Base-by-base conservation (phyloP, 805 yeast genomes). In the Candida broadrunensis region DNA sequence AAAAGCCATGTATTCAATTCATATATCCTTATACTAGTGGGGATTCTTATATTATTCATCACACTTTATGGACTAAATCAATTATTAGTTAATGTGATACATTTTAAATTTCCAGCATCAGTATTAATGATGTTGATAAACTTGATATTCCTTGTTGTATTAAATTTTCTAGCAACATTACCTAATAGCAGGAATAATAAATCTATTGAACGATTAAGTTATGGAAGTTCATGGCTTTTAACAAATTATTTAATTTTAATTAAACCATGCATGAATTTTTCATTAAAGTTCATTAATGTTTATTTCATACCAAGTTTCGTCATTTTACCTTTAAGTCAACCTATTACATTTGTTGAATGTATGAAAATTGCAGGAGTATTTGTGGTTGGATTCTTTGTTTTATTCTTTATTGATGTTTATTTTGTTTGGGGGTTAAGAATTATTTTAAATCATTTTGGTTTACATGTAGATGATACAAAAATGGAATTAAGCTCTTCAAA, bases 301-400 rank as follows among this genome's bases (percentile, higher is more conserved):
- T 84, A 81, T 54, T 86, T 85, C 67, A 80, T 87, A 1, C 91
- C 93, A 1, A 81, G 89, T 0, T 85, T 86, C 54, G 78, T 85
- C 27, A 75, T 82, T 0, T 69, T 85, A 25, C 91, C 91, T 0
- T 67, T 85, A 39, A 75, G 87, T 11, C 73, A 76, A n/a, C 75
- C 75, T 45, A 81, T 86, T 36, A 67, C 81, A 14, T 81, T 81
- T 33, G 75, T 72, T 17, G 91, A 85, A 49, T 86, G 87, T 9
- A 67, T 83, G 49, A 81, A 81, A 38, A 85, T 85, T 27, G 87
- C 85, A 1, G 91, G 81, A 0, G 85, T 85, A 5, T 86, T 85
- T 49, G 69, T 82, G 5, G 47, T 84, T 36, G 91, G 93, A 0
- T 82, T 81, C 48, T 38, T 81, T 2, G 52, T 49, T 1, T 47